Evolutionary conservation across 83 land plant species (phyloP), one percentile per base, ranked within the genome.

Genomic region (Diphasiastrum complanatum): DNA sequence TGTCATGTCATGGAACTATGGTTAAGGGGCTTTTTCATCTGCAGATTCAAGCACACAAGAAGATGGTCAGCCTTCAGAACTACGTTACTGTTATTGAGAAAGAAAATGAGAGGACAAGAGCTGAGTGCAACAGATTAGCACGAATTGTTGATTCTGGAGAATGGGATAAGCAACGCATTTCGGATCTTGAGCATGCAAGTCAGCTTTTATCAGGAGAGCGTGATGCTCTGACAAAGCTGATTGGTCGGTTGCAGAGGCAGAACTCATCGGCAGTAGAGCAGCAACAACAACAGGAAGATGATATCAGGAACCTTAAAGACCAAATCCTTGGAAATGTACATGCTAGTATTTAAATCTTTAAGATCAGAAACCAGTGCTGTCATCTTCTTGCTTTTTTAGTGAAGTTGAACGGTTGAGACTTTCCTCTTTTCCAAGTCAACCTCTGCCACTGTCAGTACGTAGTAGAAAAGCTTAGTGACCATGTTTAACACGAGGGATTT

Each of bases 1-100:
- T n/a, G n/a, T n/a, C n/a, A n/a, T n/a, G n/a, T n/a, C n/a, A n/a
- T n/a, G n/a, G n/a, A n/a, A n/a, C n/a, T n/a, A n/a, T n/a, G n/a
- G n/a, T n/a, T n/a, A n/a, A n/a, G n/a, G n/a, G n/a, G n/a, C n/a
- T n/a, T n/a, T n/a, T n/a, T n/a, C n/a, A n/a, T n/a, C n/a, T n/a
- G n/a, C n/a, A 74, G 77, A 61, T 74, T 41, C 66, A 55, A 61
- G 66, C 66, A n/a, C 72, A 68, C 34, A 74, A 68, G 55, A 73
- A 61, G 67, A 61, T 74, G 60, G 3, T 61, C 0, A 48, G 63
- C 2, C 43, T 74, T 24, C 47, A 73, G 40, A 63, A 53, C 11
- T 51, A 57, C 67, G 72, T 70, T 10, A 36, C 67, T 27, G 36
- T 25, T 5, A 47, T 63, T 51, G 73, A 68, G 56, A 62, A 62